phyloP scores from a whole-genome alignment of 306 rosid genomes.

The Ceratonia siliqua region DNA sequence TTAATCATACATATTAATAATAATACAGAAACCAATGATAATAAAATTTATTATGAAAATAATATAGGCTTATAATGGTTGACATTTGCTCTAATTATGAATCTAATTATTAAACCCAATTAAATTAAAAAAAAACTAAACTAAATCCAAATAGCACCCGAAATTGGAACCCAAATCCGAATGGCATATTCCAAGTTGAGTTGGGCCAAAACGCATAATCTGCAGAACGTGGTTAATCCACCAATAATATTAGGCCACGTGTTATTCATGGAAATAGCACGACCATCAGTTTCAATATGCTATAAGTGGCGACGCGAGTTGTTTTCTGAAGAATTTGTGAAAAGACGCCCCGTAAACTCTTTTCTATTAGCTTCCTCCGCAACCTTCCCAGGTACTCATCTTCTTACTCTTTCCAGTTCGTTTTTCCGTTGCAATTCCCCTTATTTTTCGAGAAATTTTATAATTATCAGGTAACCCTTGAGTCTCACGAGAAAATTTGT shows the following conservation, averaged over 20 bases:
- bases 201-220: background rate
- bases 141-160: background rate
- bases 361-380: conserved; percentile 23
- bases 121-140: background rate
- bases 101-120: background rate
- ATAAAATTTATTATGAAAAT: no score
- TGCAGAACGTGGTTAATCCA: background rate
- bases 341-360: background rate
- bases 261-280: background rate
- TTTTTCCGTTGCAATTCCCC: background rate
- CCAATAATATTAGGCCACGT: conserved; percentile 32
- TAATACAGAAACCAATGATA: no score
- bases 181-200: background rate
- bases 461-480: background rate
- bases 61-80: no score
- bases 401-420: background rate
- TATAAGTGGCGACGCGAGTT: conserved; percentile 37
- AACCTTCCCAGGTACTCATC: conserved; percentile 39
- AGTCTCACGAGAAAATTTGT: no score
- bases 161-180: background rate
- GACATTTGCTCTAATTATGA: background rate
- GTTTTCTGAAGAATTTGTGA: background rate
- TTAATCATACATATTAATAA: no score
- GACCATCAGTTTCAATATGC: background rate
- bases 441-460: background rate